Base-by-base conservation (phyloP, 768 basidiomycete genomes). In the Pleurotus citrinopileatus region DNA sequence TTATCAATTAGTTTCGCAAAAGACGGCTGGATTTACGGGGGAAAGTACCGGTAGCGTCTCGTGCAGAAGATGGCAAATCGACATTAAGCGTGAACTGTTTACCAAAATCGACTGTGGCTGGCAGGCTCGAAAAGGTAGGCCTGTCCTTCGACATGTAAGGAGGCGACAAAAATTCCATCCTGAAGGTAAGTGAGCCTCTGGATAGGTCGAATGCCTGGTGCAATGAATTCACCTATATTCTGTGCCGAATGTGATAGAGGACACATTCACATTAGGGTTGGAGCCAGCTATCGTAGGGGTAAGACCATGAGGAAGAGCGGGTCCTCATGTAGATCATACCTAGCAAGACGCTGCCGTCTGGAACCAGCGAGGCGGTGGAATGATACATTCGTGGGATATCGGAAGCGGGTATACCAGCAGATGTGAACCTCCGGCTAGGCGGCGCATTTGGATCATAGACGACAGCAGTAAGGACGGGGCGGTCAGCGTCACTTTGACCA, bases 161-260 rank as follows among this genome's bases (percentile, higher is more conserved):
- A 9, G 74, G 75, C 38, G 70, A 71, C 27, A 72, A 62, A 52
- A 71, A 74, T 60, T 77, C 74, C 15, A 72, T 65, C 2, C 74
- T 73, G 26, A 7, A 26, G 8, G 15, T 47, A 29, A n/a, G n/a
- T 32, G 12, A 47, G 26, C 27, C 10, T 29, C 22, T n/a, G n/a
- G n/a, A n/a, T 6, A 47, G 27, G 5, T 5, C 13, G n/a, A 37
- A 3, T 23, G 22, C 13, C 23, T 55, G 34, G 15, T n/a, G n/a
- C n/a, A n/a, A n/a, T n/a, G n/a, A 19, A 0, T 53, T 32, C 19
- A 50, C 63, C 63, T 62, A 64, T 73, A 77, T 66, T 76, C 74
- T 19, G 60, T 65, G 58, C 69, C 53, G 23, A 54, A 66, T 53
- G 56, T 55, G 36, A 45, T 50, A 2, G 55, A 57, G 20, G 57